Evolutionary conservation across 2,329 filamentous ascomycete genomes (phyloP).

Genomic region (Penicillium frequentans): DNA sequence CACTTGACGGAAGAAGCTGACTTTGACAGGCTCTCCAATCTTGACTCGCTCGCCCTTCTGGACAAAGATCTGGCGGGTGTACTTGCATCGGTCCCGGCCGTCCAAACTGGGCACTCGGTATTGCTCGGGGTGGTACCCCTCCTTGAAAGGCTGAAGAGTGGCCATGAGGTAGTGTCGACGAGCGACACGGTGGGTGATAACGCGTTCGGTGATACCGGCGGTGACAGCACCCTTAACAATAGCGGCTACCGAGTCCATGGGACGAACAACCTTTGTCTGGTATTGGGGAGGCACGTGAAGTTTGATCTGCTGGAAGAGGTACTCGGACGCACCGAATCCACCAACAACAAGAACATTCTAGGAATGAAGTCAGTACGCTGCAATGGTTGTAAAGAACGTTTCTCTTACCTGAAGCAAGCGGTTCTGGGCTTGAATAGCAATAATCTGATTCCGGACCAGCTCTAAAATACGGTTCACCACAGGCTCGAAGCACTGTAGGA

Average conservation of each 20-base stretch:
- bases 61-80: conserved; percentile 96
- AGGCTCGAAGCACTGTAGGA: conserved; percentile 97
- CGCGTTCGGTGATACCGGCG: conserved; percentile 93
- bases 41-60: conserved; percentile 98
- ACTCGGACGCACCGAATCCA: conserved; percentile 97
- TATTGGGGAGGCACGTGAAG: conserved; percentile 97
- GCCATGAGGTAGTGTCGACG: conserved; percentile 99
- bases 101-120: conserved; percentile 96
- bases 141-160: conserved; percentile 96
- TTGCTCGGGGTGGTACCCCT: conserved; percentile 95
- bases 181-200: conserved; percentile 94
- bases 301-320: conserved; percentile 99
- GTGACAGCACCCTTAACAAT: conserved; percentile 99
- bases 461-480: conserved; percentile 97
- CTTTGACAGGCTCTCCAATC: conserved; percentile 98
- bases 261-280: conserved; percentile 95
- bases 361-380: conserved; percentile 16
- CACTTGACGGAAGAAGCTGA: conserved; percentile 97
- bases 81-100: conserved; percentile 97
- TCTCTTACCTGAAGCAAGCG: conserved; percentile 71
- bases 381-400: not conserved
- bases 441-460: conserved; percentile 96
- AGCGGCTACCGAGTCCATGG: conserved; percentile 97
- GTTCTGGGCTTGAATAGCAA: conserved; percentile 97
- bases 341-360: conserved; percentile 93